Evolutionary conservation across 2,329 filamentous ascomycete species (phyloP).

Genomic region (Fusarium sp.): DNA sequence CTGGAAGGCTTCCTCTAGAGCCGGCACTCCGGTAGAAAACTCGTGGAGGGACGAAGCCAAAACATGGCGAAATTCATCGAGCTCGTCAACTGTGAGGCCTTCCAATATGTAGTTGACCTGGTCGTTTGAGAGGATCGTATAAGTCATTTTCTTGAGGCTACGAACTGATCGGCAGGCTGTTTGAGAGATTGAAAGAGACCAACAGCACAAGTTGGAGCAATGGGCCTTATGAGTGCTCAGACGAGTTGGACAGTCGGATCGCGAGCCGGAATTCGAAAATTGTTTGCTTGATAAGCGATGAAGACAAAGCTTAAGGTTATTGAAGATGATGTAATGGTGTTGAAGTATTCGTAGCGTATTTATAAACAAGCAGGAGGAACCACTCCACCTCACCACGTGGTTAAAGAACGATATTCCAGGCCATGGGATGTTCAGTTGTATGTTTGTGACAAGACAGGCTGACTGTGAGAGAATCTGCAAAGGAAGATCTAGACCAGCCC

Average conservation of each 20-base stretch:
- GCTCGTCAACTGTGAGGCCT: slow-evolving; percentile 64
- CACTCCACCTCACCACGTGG: slow-evolving; percentile 44
- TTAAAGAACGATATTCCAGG: slow-evolving; percentile 18
- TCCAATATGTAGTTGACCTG: slow-evolving; percentile 69
- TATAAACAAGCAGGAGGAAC: slow-evolving; percentile 19
- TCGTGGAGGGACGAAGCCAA: slow-evolving; percentile 69
- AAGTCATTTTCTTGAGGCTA: slow-evolving; percentile 60
- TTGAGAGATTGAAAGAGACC: not conserved
- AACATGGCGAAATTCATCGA: slow-evolving; percentile 63
- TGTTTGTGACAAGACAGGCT: slow-evolving; percentile 9
- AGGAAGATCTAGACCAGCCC: not conserved
- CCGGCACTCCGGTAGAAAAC: slow-evolving; percentile 69
- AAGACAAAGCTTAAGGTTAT: slow-evolving; percentile 18
- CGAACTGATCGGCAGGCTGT: slow-evolving; percentile 5
- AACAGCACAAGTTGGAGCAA: not conserved
- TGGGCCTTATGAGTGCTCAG: not conserved
- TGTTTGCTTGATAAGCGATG: slow-evolving; percentile 33
- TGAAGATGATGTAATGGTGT: slow-evolving; percentile 44
- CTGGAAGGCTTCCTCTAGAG: slow-evolving; percentile 61
- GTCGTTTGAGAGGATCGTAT: slow-evolving; percentile 70
- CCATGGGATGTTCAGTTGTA: slow-evolving; percentile 7
- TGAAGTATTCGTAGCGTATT: slow-evolving; percentile 5
- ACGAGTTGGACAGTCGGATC: slow-evolving; percentile 1
- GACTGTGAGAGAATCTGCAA: slow-evolving; percentile 1
- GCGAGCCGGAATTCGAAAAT: not conserved